These are phyloP conservation scores for Withania somnifera DNA, from an alignment of 305 asterid genomes.

Conservation along the genomic window DNA sequence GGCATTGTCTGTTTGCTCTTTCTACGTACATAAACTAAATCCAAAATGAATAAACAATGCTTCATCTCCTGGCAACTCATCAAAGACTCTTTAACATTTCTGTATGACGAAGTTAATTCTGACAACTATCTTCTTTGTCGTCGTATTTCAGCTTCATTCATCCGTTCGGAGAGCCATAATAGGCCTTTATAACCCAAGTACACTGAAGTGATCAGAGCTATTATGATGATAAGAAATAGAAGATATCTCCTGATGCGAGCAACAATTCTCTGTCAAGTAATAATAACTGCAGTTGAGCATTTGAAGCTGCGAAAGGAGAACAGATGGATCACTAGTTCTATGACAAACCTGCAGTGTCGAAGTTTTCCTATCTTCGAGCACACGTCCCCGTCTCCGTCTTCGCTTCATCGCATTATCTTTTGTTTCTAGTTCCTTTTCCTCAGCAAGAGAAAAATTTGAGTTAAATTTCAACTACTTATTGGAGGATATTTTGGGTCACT, in stretches of 20 bases:
- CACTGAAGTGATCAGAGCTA: constrained; percentile 24
- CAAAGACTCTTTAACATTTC: neutral
- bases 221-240: constrained; percentile 24
- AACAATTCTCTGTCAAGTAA: constrained; percentile 31
- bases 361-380: constrained; percentile 36
- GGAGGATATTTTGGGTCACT: neutral
- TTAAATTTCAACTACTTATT: neutral
- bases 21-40: neutral
- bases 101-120: neutral
- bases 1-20: neutral
- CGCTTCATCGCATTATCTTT: constrained; percentile 41
- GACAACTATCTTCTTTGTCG: constrained; percentile 29
- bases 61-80: neutral
- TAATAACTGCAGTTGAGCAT: neutral
- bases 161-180: constrained; percentile 65
- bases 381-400: constrained; percentile 43
- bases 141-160: constrained; percentile 56
- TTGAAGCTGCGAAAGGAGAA: neutral
- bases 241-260: constrained; percentile 27
- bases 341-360: constrained; percentile 53
- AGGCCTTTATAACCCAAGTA: constrained; percentile 55
- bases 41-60: neutral
- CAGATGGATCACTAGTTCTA: neutral
- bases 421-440: constrained; percentile 54
- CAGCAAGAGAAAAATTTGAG: neutral